Evolutionary conservation across 768 basidiomycete genomes (phyloP).

Genomic region (Podaxis sp.): DNA sequence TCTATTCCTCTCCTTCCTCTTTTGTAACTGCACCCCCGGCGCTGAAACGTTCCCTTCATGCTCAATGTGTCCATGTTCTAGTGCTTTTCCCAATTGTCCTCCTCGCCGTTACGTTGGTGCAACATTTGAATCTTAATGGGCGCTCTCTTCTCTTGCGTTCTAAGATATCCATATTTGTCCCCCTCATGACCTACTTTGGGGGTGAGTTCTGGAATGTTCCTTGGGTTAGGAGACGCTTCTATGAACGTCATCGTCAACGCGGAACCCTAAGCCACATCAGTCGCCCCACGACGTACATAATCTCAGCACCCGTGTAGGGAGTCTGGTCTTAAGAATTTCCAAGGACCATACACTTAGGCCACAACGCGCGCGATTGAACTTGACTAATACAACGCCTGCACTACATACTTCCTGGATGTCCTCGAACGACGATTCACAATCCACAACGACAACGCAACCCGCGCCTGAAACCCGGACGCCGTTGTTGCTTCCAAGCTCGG

Average conservation of each 20-base stretch:
- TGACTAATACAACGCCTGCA: no score
- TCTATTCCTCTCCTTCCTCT: neutral
- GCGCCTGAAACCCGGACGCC: neutral
- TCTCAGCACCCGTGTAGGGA: no score
- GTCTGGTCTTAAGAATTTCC: no score
- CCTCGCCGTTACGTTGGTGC: neutral
- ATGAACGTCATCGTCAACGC: constrained; percentile 3
- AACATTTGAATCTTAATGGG: neutral
- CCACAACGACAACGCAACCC: neutral
- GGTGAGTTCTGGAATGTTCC: neutral
- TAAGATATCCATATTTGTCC: neutral
- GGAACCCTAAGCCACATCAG: no score
- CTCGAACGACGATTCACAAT: neutral
- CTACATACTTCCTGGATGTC: no score
- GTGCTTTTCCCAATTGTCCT: neutral
- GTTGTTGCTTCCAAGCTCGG: neutral
- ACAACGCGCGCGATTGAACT: no score
- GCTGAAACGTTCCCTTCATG: neutral
- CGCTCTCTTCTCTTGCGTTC: neutral
- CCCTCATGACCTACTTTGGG: neutral
- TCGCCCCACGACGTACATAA: no score
- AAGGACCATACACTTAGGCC: no score
- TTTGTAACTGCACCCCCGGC: neutral
- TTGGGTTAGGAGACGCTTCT: neutral
- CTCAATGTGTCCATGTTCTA: neutral